Conservation (phyloP, 306 rosid genomes). For the Hippophae rhamnoides region DNA sequence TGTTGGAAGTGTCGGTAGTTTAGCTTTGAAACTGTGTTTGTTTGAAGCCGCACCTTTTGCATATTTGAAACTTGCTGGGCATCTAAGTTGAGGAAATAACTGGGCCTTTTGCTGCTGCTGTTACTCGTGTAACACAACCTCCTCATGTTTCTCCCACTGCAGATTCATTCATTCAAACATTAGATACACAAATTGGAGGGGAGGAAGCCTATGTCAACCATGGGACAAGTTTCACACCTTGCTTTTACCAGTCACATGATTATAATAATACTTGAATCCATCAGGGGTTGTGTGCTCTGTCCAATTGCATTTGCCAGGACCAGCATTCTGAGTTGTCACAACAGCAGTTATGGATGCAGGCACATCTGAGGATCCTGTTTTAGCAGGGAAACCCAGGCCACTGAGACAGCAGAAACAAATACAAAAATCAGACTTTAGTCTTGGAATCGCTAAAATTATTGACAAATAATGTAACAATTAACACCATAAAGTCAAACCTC, state of each 20-base stretch:
- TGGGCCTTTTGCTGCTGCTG: slow-evolving; percentile 52
- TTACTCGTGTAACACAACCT: slow-evolving; percentile 46
- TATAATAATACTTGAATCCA: slow-evolving; percentile 83
- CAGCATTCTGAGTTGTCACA: slow-evolving; percentile 27
- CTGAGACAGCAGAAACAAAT: slow-evolving; percentile 35
- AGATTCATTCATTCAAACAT: slow-evolving; percentile 21
- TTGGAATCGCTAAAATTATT: slow-evolving; percentile 2
- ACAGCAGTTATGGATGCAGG: slow-evolving; percentile 48
- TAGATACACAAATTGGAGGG: not conserved
- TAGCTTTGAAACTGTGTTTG: slow-evolving; percentile 37
- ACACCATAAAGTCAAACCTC: not conserved
- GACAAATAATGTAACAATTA: slow-evolving; percentile 1
- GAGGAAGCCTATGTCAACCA: too few relatives aligned
- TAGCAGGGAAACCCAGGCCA: slow-evolving; percentile 45
- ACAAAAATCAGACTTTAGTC: slow-evolving; percentile 8
- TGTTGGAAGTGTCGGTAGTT: slow-evolving; percentile 41
- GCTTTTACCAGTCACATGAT: slow-evolving; percentile 76
- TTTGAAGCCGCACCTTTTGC: slow-evolving; percentile 33
- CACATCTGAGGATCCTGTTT: slow-evolving; percentile 38
- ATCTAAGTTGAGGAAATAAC: slow-evolving; percentile 33
- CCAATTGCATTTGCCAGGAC: slow-evolving; percentile 62
- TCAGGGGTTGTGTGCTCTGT: slow-evolving; percentile 91
- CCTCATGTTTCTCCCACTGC: slow-evolving; percentile 96
- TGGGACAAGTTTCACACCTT: slow-evolving; percentile 1
- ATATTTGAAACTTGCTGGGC: slow-evolving; percentile 45